Percentiles rank a stretch among this genome's conserved stretches.
These are phyloP conservation scores for Rhododendron molle DNA, from an alignment of 148 eudicot genomes.

Conservation along the genomic window DNA sequence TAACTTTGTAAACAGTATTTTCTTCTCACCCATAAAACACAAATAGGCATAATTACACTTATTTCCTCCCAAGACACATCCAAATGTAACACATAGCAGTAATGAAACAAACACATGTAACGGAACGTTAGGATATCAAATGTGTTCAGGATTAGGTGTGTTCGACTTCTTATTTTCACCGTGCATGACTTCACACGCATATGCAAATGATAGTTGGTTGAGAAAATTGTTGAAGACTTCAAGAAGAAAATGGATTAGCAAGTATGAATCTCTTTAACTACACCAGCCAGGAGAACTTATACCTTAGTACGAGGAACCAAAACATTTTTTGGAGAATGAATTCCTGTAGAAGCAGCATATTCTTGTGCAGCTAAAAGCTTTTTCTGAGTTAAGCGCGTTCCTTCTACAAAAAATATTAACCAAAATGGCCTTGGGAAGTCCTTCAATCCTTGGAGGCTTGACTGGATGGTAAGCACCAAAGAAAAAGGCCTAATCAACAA, in stretches of 20 bases:
- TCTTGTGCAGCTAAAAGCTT: conserved; percentile 65
- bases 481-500: background rate
- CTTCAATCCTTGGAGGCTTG: conserved; percentile 49
- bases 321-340: conserved; percentile 55
- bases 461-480: conserved; percentile 23
- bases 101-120: background rate
- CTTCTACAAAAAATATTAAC: conserved; percentile 64
- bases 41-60: background rate
- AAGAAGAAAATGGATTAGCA: background rate
- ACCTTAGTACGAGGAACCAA: conserved; percentile 78
- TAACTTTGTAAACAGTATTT: too few species aligned
- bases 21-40: background rate
- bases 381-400: conserved; percentile 60
- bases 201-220: background rate
- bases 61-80: background rate
- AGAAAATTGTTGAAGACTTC: background rate
- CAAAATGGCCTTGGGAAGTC: conserved; percentile 67
- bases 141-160: background rate
- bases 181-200: background rate
- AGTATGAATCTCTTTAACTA: background rate
- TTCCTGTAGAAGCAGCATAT: conserved; percentile 48
- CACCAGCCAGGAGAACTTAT: background rate
- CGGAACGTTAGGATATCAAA: background rate
- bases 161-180: too few species aligned
- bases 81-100: background rate